phyloP scores from a whole-genome alignment of 768 basidiomycete species.

The Botryobasidium botryosum region DNA sequence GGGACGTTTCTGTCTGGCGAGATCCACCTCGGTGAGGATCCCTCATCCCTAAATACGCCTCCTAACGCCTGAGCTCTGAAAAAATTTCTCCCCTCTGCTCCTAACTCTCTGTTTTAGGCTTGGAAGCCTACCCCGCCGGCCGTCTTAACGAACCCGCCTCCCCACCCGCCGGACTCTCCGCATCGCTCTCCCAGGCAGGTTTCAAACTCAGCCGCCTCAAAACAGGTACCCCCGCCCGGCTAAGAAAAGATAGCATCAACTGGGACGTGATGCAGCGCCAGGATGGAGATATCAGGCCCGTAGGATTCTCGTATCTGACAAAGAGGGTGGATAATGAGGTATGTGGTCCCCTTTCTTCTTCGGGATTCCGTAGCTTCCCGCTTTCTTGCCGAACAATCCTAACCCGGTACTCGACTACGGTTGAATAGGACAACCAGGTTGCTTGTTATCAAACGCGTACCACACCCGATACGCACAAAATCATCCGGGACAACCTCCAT shows the following conservation, averaged over 20 bases:
- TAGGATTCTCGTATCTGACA: constrained; percentile 64
- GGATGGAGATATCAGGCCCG: constrained; percentile 44
- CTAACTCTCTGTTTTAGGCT: constrained; percentile 1
- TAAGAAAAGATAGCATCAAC: constrained; percentile 53
- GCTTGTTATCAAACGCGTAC: constrained; percentile 58
- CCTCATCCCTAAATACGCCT: background rate
- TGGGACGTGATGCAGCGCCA: constrained; percentile 45
- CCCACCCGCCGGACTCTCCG: constrained; percentile 46
- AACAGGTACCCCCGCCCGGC: constrained; percentile 65
- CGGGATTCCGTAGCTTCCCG: background rate
- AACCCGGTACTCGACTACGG: background rate
- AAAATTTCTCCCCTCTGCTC: constrained; percentile 4
- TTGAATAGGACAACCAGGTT: constrained; percentile 51
- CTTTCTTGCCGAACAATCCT: constrained; percentile 1
- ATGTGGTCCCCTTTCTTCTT: constrained; percentile 13
- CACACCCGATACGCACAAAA: constrained; percentile 49
- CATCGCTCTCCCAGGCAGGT: constrained; percentile 53
- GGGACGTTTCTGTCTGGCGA: constrained; percentile 86
- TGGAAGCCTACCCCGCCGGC: constrained; percentile 44
- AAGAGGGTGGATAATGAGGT: constrained; percentile 51
- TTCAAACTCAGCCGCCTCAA: constrained; percentile 73
- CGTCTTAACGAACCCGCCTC: constrained; percentile 53
- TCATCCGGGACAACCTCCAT: constrained; percentile 63
- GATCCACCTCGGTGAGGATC: constrained; percentile 58
- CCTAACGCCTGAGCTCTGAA: background rate